Conservation (phyloP, 345 rosid genomes). For the Citrus cavaleriei region DNA sequence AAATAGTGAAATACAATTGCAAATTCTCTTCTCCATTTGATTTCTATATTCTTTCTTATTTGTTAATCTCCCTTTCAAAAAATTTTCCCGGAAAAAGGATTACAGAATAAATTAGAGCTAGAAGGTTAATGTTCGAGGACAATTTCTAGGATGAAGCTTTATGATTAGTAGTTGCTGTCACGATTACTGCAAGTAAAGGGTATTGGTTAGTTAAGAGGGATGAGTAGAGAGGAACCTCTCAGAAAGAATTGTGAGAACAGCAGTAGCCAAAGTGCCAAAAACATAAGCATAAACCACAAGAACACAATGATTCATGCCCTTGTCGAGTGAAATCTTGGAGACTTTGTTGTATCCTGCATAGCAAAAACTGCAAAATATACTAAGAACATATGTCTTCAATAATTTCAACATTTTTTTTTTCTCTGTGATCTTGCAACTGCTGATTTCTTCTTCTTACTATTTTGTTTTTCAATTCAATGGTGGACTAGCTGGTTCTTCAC, state of each 20-base stretch:
- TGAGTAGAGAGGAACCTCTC: not conserved
- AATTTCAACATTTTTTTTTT: not conserved
- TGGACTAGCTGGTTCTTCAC: not conserved
- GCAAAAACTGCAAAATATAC: not conserved
- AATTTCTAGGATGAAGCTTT: slow-evolving; percentile 8
- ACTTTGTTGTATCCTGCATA: not conserved
- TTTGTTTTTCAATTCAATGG: not conserved
- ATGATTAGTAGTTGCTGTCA: not conserved
- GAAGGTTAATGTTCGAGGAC: slow-evolving; percentile 4
- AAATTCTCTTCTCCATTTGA: too few species aligned
- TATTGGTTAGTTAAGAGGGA: not conserved
- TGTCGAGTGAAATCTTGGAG: not conserved
- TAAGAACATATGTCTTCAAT: not conserved
- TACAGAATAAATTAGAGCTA: slow-evolving; percentile 4
- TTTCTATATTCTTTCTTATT: too few species aligned
- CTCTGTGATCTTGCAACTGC: not conserved
- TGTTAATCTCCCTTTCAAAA: too few species aligned
- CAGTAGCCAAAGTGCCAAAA: not conserved
- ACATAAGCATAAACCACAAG: slow-evolving; percentile 3
- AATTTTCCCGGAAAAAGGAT: not conserved
- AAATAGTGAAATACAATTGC: too few species aligned
- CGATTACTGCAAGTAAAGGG: not conserved
- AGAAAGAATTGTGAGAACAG: slow-evolving; percentile 1
- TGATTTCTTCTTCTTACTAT: not conserved
- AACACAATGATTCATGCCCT: not conserved